Percentiles rank a stretch among this genome's conserved stretches.
Evolutionary conservation across 176 grass and related monocot species (phyloP).

Genomic region (Phoenix roebelenii): DNA sequence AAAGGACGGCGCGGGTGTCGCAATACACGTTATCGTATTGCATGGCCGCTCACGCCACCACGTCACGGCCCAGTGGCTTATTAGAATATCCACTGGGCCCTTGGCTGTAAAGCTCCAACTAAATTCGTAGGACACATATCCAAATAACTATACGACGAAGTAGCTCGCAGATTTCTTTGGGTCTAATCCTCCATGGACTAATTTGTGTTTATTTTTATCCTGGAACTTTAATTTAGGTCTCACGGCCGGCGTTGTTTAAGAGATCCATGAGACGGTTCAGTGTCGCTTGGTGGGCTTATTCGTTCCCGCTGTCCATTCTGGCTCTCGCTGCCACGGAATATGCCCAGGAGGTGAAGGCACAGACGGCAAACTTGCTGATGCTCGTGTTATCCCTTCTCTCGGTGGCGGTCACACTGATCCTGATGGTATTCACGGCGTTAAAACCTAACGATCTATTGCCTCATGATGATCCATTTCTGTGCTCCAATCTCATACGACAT

Average conservation of each 20-base stretch:
- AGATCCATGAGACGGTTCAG: slow-evolving; percentile 69
- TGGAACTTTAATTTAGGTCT: slow-evolving; percentile 27
- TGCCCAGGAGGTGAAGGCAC: slow-evolving; percentile 38
- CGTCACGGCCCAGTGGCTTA: background rate
- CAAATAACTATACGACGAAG: too few relatives aligned
- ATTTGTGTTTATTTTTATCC: too few relatives aligned
- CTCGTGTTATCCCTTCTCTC: slow-evolving; percentile 55
- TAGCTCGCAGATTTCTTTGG: too few relatives aligned
- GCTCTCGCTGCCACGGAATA: slow-evolving; percentile 68
- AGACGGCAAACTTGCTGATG: slow-evolving; percentile 55
- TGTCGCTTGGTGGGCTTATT: slow-evolving; percentile 92
- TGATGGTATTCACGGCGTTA: slow-evolving; percentile 65
- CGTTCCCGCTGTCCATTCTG: slow-evolving; percentile 63
- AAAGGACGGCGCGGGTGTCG: too few relatives aligned
- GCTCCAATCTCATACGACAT: background rate
- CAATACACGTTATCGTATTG: background rate
- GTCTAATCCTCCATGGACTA: too few relatives aligned
- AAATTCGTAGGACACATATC: too few relatives aligned
- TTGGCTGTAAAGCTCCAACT: too few relatives aligned
- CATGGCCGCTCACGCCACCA: slow-evolving; percentile 20
- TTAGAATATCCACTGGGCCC: too few relatives aligned
- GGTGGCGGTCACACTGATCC: slow-evolving; percentile 47
- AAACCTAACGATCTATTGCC: slow-evolving; percentile 53
- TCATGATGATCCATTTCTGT: slow-evolving; percentile 52
- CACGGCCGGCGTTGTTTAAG: slow-evolving; percentile 51